A percentile compares a stretch with the other conserved stretches of the same genome.
phyloP scores from a whole-genome alignment of 2,329 filamentous ascomycete species.

The Xylariales sp. region DNA sequence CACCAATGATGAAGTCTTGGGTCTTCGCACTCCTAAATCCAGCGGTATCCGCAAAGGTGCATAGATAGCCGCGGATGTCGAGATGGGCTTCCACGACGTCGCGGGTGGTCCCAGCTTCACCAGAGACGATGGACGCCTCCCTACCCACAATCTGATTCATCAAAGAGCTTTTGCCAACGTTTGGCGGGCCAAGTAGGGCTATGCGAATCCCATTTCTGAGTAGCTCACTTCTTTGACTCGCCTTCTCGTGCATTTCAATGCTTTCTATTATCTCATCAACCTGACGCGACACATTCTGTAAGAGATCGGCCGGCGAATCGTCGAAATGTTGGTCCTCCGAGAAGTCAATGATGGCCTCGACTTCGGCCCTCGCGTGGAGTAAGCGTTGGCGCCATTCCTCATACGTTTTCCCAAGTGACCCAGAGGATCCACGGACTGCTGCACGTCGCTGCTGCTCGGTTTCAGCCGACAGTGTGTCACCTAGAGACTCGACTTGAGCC shows the following conservation, averaged over 20 bases:
- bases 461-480: slow-evolving; percentile 60
- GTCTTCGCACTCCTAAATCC: slow-evolving; percentile 60
- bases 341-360: slow-evolving; percentile 96
- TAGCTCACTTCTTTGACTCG: slow-evolving; percentile 77
- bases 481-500: slow-evolving; percentile 70
- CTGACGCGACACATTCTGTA: slow-evolving; percentile 63
- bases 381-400: slow-evolving; percentile 76
- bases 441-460: slow-evolving; percentile 91
- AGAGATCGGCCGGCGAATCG: slow-evolving; percentile 69
- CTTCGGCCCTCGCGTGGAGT: slow-evolving; percentile 77
- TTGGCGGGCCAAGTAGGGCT: slow-evolving; percentile 84
- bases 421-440: slow-evolving; percentile 73
- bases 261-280: slow-evolving; percentile 56
- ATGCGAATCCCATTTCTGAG: slow-evolving; percentile 80
- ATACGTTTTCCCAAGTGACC: slow-evolving; percentile 68
- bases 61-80: slow-evolving; percentile 84
- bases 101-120: slow-evolving; percentile 86
- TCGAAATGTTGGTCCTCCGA: slow-evolving; percentile 97
- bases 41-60: slow-evolving; percentile 92
- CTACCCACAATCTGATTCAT: slow-evolving; percentile 86
- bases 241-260: slow-evolving; percentile 66
- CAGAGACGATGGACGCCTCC: slow-evolving; percentile 91
- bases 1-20: slow-evolving; percentile 48
- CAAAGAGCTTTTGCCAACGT: slow-evolving; percentile 90
- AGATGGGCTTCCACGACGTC: slow-evolving; percentile 91